Evolutionary conservation across 2,329 filamentous ascomycete species (phyloP).

Genomic region (Penicillium sp.): DNA sequence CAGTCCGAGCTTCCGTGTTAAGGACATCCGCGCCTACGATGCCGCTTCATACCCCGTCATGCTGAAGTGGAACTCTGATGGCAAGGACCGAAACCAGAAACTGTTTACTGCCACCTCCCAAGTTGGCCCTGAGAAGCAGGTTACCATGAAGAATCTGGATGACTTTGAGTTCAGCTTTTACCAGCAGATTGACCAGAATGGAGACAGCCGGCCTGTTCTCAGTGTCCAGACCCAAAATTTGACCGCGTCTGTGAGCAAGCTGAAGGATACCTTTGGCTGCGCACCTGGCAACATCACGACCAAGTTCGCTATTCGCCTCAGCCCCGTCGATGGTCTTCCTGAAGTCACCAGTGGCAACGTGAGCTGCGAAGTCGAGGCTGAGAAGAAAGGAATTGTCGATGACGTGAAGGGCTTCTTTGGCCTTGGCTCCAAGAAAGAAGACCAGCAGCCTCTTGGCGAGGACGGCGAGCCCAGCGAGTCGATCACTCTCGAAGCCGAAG

Average conservation of each 20-base stretch:
- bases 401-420: slow-evolving; percentile 95
- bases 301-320: slow-evolving; percentile 71
- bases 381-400: slow-evolving; percentile 79
- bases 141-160: slow-evolving; percentile 74
- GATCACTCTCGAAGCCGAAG: slow-evolving; percentile 45
- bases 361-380: slow-evolving; percentile 76
- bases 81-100: slow-evolving; percentile 70
- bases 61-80: slow-evolving; percentile 69
- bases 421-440: slow-evolving; percentile 84
- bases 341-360: slow-evolving; percentile 70
- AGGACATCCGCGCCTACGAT: slow-evolving; percentile 86
- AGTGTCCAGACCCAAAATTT: slow-evolving; percentile 75
- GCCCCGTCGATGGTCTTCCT: slow-evolving; percentile 69
- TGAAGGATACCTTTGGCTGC: slow-evolving; percentile 77
- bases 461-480: slow-evolving; percentile 51
- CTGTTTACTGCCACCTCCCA: slow-evolving; percentile 75
- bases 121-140: slow-evolving; percentile 73
- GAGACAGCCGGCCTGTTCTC: slow-evolving; percentile 58
- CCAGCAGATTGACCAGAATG: slow-evolving; percentile 55
- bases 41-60: slow-evolving; percentile 67
- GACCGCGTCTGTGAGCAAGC: slow-evolving; percentile 71
- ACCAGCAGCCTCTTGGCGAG: slow-evolving; percentile 66
- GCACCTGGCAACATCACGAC: slow-evolving; percentile 70
- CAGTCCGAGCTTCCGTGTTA: slow-evolving; percentile 93
- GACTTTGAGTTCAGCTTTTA: slow-evolving; percentile 79